Percentiles rank a stretch among this genome's conserved stretches.
Evolutionary conservation across 441 rosid species (phyloP).

Genomic region (Arabidopsis lyrata): DNA sequence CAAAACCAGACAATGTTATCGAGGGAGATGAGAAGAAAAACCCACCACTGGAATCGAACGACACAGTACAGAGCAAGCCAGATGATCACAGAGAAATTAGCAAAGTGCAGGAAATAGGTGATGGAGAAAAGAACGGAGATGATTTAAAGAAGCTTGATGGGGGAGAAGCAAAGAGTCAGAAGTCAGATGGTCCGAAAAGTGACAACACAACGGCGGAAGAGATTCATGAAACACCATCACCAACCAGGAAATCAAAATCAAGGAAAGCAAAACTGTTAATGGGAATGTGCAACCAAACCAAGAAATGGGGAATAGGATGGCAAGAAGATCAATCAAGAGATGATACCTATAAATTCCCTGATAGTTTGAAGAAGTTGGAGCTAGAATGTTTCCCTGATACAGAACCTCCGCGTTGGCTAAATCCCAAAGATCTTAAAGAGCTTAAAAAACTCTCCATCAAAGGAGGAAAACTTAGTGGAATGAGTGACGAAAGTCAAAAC

Average conservation of each 20-base stretch:
- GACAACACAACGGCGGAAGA: neutral
- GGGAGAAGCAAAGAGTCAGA: slow-evolving; percentile 28
- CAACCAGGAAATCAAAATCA: slow-evolving; percentile 1
- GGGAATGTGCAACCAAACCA: neutral
- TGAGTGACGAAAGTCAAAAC: neutral
- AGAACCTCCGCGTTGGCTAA: slow-evolving; percentile 49
- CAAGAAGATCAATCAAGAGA: neutral
- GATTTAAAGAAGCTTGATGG: slow-evolving; percentile 20
- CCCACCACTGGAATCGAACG: slow-evolving; percentile 29
- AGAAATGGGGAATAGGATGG: neutral
- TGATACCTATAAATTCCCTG: slow-evolving; percentile 33
- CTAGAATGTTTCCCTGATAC: slow-evolving; percentile 51
- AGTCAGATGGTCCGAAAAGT: slow-evolving; percentile 15
- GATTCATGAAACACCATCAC: slow-evolving; percentile 7
- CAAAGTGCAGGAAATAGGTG: slow-evolving; percentile 18
- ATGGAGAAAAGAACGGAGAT: slow-evolving; percentile 6
- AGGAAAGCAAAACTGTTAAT: neutral
- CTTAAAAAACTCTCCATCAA: slow-evolving; percentile 49
- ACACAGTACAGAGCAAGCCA: slow-evolving; percentile 14
- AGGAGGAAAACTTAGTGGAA: slow-evolving; percentile 52
- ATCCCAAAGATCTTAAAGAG: slow-evolving; percentile 21
- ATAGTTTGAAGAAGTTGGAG: slow-evolving; percentile 49
- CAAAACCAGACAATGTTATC: slow-evolving; percentile 1
- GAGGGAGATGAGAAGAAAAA: slow-evolving; percentile 19
- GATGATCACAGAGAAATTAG: slow-evolving; percentile 15